phyloP scores from a whole-genome alignment of 306 rosid species.

The Clitoria ternatea region DNA sequence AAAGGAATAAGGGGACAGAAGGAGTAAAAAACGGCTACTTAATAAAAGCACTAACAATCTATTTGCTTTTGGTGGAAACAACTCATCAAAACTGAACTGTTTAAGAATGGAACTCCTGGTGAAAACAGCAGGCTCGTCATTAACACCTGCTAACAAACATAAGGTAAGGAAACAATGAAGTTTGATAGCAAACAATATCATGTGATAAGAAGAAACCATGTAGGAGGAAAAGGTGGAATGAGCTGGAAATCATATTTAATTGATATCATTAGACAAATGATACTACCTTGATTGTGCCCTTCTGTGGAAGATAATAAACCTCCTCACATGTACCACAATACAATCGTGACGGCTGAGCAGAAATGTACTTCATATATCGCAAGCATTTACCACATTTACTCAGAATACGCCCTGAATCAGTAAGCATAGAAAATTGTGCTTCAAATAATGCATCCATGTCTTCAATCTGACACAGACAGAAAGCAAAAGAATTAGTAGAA shows the following conservation, averaged over 20 bases:
- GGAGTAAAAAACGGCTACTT: neutral
- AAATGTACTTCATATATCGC: slow-evolving; percentile 89
- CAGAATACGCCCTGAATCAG: slow-evolving; percentile 72
- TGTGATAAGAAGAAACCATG: neutral
- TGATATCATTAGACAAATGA: slow-evolving; percentile 3
- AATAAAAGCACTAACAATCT: neutral
- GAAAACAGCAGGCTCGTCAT: neutral
- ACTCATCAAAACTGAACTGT: neutral
- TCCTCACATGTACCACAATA: slow-evolving; percentile 88
- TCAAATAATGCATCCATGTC: slow-evolving; percentile 96
- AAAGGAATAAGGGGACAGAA: neutral
- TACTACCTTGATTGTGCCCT: slow-evolving; percentile 80
- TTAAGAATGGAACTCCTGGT: neutral
- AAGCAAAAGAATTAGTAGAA: slow-evolving; percentile 18
- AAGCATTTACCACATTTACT: slow-evolving; percentile 96
- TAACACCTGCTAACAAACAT: neutral
- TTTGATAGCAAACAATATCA: neutral
- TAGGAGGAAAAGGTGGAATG: neutral
- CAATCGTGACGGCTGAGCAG: slow-evolving; percentile 79
- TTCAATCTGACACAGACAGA: slow-evolving; percentile 67
- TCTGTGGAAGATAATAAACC: slow-evolving; percentile 89
- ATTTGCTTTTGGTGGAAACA: neutral
- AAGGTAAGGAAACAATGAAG: neutral
- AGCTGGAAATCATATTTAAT: slow-evolving; percentile 4
- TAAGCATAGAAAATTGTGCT: slow-evolving; percentile 85